Conservation (phyloP, 768 basidiomycete species). For the Suillus bovinus region DNA sequence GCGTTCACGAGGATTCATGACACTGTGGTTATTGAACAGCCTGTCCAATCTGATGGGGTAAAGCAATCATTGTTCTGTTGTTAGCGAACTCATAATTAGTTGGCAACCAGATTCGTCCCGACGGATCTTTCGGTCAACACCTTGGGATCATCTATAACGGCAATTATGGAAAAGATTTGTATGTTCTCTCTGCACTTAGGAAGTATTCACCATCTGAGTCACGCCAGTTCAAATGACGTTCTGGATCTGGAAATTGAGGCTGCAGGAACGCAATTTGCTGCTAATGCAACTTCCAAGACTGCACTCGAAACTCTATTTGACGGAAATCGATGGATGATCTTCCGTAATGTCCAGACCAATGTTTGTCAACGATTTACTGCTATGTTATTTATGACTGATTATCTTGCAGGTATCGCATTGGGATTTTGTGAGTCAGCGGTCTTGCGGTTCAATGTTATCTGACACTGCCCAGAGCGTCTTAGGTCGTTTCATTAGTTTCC, state of each 20-base stretch:
- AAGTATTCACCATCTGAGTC: not conserved
- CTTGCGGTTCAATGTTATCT: slow-evolving; percentile 2
- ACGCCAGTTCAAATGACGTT: slow-evolving; percentile 57
- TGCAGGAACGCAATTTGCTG: slow-evolving; percentile 58
- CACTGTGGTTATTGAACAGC: slow-evolving; percentile 52
- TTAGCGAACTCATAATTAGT: not conserved
- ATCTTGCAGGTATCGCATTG: slow-evolving; percentile 46
- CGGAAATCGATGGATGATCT: slow-evolving; percentile 72
- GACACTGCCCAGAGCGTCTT: slow-evolving; percentile 49
- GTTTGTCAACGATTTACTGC: slow-evolving; percentile 22
- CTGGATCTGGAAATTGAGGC: slow-evolving; percentile 61
- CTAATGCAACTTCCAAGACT: slow-evolving; percentile 38
- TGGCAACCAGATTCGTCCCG: slow-evolving; percentile 16
- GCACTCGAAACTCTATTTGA: slow-evolving; percentile 60
- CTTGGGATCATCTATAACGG: slow-evolving; percentile 70
- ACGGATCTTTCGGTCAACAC: slow-evolving; percentile 45
- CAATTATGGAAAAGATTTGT: slow-evolving; percentile 63
- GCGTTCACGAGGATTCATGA: slow-evolving; percentile 51
- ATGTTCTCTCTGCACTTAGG: slow-evolving; percentile 16
- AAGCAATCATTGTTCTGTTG: slow-evolving; percentile 10
- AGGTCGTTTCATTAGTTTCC: slow-evolving; percentile 68
- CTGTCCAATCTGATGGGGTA: slow-evolving; percentile 59
- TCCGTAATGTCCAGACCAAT: slow-evolving; percentile 53
- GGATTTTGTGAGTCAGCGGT: slow-evolving; percentile 59
- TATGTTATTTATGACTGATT: not conserved